These are phyloP conservation scores for Encephalitozoon cuniculi DNA, from an alignment of 371 early-diverging fungal species.

Conservation along the genomic window DNA sequence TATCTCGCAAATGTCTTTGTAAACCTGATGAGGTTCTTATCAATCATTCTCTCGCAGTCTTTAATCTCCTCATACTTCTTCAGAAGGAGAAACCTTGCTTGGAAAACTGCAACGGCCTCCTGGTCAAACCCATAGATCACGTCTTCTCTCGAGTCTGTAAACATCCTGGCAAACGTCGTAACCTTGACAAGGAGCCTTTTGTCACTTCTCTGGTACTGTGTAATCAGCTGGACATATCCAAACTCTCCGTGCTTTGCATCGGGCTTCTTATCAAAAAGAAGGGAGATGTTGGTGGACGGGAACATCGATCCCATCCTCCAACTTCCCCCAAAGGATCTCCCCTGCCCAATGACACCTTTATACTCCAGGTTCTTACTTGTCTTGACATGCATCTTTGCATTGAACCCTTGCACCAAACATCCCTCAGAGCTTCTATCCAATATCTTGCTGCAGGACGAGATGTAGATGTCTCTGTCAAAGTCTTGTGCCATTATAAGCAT, in stretches of 20 bases:
- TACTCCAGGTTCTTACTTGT: conserved; percentile 45
- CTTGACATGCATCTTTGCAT: conserved; percentile 83
- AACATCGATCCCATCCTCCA: conserved; percentile 55
- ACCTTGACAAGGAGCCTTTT: conserved; percentile 46
- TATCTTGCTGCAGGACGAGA: conserved; percentile 61
- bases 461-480: conserved; percentile 56
- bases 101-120: conserved; percentile 91
- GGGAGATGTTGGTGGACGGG: conserved; percentile 38
- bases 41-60: conserved; percentile 92
- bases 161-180: conserved; percentile 57
- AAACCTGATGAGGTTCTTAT: conserved; percentile 91
- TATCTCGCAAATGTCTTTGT: conserved; percentile 90
- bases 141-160: conserved; percentile 69
- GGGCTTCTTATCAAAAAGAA: conserved; percentile 45
- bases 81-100: conserved; percentile 90
- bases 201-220: conserved; percentile 53
- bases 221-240: conserved; percentile 59
- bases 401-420: conserved; percentile 82
- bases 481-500: conserved; percentile 81
- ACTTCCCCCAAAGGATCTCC: conserved; percentile 8
- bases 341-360: conserved; percentile 56
- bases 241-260: conserved; percentile 34
- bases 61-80: conserved; percentile 93
- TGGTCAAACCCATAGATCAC: conserved; percentile 89
- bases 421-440: conserved; percentile 79